These are phyloP conservation scores for Macaranga tanarius DNA, from an alignment of 441 rosid genomes.

Conservation along the genomic window DNA sequence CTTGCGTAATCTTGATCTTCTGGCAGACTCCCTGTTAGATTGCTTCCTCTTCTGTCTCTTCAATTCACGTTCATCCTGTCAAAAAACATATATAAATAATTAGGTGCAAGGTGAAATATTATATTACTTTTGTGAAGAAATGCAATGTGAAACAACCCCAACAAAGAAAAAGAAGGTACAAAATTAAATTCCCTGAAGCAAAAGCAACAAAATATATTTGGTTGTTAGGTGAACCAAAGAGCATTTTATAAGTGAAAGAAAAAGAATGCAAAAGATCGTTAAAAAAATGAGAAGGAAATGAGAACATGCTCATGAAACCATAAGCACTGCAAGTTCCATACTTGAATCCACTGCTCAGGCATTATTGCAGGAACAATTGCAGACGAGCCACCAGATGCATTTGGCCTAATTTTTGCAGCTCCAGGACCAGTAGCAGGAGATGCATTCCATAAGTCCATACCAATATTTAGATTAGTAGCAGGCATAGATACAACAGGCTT, in stretches of 20 bases:
- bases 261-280: background rate
- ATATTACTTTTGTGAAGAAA: background rate
- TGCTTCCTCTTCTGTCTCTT: slow-evolving; percentile 92
- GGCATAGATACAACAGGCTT: slow-evolving; percentile 61
- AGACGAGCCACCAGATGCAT: slow-evolving; percentile 42
- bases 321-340: slow-evolving; percentile 26
- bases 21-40: slow-evolving; percentile 96
- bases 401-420: slow-evolving; percentile 56
- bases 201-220: slow-evolving; percentile 1
- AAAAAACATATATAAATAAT: slow-evolving; percentile 11
- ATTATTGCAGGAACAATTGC: slow-evolving; percentile 39
- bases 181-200: background rate
- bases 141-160: background rate
- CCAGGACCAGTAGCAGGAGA: slow-evolving; percentile 57
- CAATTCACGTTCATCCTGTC: slow-evolving; percentile 82
- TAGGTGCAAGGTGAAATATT: slow-evolving; percentile 9
- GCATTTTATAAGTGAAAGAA: background rate
- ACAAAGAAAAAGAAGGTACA: background rate
- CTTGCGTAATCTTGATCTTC: slow-evolving; percentile 93
- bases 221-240: background rate
- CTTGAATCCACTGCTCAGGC: slow-evolving; percentile 71
- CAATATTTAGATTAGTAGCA: slow-evolving; percentile 80
- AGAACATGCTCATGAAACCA: background rate
- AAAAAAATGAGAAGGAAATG: background rate
- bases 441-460: slow-evolving; percentile 80